phyloP scores from a whole-genome alignment of 1,284 basidiomycete genomes.

The Trametes pubescens region DNA sequence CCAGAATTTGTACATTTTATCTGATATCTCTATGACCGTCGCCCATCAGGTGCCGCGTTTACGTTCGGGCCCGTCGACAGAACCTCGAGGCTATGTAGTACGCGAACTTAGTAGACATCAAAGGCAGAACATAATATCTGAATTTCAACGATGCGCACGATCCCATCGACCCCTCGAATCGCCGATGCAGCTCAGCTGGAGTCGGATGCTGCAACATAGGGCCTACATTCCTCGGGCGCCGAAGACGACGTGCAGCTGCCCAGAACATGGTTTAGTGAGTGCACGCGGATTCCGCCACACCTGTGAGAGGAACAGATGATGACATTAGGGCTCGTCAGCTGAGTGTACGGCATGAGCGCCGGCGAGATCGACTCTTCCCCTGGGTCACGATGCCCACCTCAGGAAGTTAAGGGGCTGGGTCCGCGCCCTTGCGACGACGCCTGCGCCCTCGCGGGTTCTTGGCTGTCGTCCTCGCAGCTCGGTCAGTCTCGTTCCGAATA shows the following conservation, averaged over 20 bases:
- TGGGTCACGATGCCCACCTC: conserved; percentile 16
- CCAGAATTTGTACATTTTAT: conserved; percentile 3
- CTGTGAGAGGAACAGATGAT: conserved; percentile 2
- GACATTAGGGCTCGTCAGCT: conserved; percentile 16
- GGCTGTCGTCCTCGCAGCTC: background rate
- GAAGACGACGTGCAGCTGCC: background rate
- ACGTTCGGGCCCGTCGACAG: conserved; percentile 1
- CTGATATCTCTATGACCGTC: conserved; percentile 1
- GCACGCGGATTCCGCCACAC: background rate
- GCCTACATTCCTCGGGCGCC: background rate
- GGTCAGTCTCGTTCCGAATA: conserved; percentile 16
- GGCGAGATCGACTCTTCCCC: conserved; percentile 14
- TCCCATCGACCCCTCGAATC: background rate
- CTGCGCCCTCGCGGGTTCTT: background rate
- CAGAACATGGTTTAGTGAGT: background rate
- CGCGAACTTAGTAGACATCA: conserved; percentile 7
- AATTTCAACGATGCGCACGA: background rate
- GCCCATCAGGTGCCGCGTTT: conserved; percentile 12
- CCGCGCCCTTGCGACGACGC: conserved; percentile 5
- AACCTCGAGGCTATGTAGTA: background rate
- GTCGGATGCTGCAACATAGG: background rate
- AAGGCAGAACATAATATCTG: background rate
- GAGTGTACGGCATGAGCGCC: background rate
- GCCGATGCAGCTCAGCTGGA: background rate
- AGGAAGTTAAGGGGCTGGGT: conserved; percentile 8